phyloP scores from a whole-genome alignment of 139 green algal genomes.

The Axilococcus clingmanii region DNA sequence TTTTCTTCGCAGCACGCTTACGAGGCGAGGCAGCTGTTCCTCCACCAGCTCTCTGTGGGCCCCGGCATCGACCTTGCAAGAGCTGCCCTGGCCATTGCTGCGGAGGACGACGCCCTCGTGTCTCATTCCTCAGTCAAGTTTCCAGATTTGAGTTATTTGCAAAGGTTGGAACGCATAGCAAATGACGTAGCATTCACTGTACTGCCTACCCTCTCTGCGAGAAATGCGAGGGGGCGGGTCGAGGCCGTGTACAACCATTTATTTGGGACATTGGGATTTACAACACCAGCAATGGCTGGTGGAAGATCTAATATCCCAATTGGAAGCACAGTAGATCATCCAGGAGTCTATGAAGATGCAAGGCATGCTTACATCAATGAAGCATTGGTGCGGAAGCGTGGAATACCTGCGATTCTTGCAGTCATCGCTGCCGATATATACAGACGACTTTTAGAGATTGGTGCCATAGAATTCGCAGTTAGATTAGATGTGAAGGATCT shows the following conservation, averaged over 20 bases:
- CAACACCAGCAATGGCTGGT: neutral
- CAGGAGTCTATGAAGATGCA: conserved; percentile 43
- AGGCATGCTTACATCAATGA: conserved; percentile 52
- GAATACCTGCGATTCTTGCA: conserved; percentile 45
- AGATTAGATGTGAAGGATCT: conserved; percentile 32
- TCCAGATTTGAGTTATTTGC: conserved; percentile 29
- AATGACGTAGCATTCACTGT: neutral
- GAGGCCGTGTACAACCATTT: neutral
- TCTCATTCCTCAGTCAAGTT: conserved; percentile 45
- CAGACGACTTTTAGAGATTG: conserved; percentile 35
- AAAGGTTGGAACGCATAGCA: conserved; percentile 14
- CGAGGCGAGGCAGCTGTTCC: too few relatives aligned
- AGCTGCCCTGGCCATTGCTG: conserved; percentile 50
- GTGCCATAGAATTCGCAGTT: conserved; percentile 40
- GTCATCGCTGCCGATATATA: conserved; percentile 49
- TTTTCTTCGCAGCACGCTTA: too few relatives aligned
- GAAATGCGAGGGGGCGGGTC: neutral
- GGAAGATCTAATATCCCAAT: neutral
- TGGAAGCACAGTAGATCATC: neutral
- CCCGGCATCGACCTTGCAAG: conserved; percentile 37
- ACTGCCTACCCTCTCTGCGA: neutral
- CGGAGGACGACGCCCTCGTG: conserved; percentile 68
- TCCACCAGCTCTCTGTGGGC: too few relatives aligned
- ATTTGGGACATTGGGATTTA: neutral
- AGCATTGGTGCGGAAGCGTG: conserved; percentile 36